Evolutionary conservation across 768 basidiomycete genomes (phyloP).

Genomic region (Calocybe indica): DNA sequence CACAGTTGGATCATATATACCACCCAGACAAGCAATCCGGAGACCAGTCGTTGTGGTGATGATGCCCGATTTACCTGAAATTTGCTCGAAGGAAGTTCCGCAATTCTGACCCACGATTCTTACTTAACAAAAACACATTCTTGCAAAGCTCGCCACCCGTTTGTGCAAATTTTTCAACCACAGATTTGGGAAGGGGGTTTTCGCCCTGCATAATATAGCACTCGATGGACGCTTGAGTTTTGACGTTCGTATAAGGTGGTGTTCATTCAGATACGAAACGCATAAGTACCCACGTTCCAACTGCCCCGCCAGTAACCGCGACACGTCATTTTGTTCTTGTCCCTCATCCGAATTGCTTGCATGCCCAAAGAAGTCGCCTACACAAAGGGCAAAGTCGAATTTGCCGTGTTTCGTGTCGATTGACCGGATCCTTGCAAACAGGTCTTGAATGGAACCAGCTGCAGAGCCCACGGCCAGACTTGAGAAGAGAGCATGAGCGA

Average conservation of each 20-base stretch:
- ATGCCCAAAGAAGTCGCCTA: slow-evolving; percentile 82
- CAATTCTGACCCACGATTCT: slow-evolving; percentile 21
- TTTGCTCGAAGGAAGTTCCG: slow-evolving; percentile 2
- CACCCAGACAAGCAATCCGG: slow-evolving; percentile 82
- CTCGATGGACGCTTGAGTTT: slow-evolving; percentile 68
- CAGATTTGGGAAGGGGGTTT: slow-evolving; percentile 60
- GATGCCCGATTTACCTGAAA: slow-evolving; percentile 72
- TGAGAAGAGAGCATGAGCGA: slow-evolving; percentile 4
- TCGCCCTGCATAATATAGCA: slow-evolving; percentile 93
- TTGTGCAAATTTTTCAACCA: slow-evolving; percentile 70
- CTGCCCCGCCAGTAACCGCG: slow-evolving; percentile 57
- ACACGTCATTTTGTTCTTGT: slow-evolving; percentile 43
- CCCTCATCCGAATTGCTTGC: slow-evolving; percentile 25
- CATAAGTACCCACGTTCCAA: slow-evolving; percentile 47
- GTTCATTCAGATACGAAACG: neutral
- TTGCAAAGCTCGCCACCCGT: slow-evolving; percentile 76
- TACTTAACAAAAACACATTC: slow-evolving; percentile 84
- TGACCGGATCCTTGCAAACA: slow-evolving; percentile 74
- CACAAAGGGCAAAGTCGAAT: slow-evolving; percentile 79
- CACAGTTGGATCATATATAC: slow-evolving; percentile 59
- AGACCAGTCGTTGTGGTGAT: slow-evolving; percentile 76
- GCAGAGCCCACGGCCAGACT: slow-evolving; percentile 80
- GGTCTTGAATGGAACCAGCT: slow-evolving; percentile 62
- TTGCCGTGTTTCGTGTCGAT: slow-evolving; percentile 92
- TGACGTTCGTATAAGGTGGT: slow-evolving; percentile 5